Base-by-base conservation (phyloP, 768 basidiomycete genomes). In the Ramaria sp. region DNA sequence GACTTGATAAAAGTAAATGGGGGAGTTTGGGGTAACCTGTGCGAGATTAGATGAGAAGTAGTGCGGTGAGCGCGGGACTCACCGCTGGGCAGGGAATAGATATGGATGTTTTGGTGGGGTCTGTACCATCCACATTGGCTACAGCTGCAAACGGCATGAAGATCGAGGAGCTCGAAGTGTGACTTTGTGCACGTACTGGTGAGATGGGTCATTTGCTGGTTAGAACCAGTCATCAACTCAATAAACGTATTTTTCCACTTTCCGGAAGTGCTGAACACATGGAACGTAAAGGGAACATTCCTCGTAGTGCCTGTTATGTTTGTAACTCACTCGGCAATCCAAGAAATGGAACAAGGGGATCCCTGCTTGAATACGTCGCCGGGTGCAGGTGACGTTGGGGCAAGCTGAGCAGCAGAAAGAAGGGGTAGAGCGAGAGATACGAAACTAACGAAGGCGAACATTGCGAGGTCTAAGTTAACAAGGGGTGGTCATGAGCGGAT, bases 1-100 rank as follows among this genome's bases (percentile, higher is more conserved):
- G 72, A 85, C 89, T 61, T 88, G 85, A 66, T 87, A 87, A 71
- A 89, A 90, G 71, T 88, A 90, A 59, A 89, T 80, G 36, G 78
- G 62, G 1, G 87, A 73, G 65, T 83, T 71, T 18, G 78, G 76
- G 18, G 69, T 69, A 37, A 89, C 85, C 82, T 85, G 61, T 25
- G 8, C 48, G 39, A 50, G 18, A 27, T 41, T 13, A 34, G 28
- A 20, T 22, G 48, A 25, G 51, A 55, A 51, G 48, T 38, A 24
- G n/a, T 24, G 28, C 3, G 9, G 47, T 16, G 51, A 28, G n/a
- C 25, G 44, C 30, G 30, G 20, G 36, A 65, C 74, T 57, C 58
- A 86, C 85, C 57, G 72, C 66, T 13, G 84, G 88, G 69, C 88
- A 91, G n/a, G 76, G 59, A 62, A 74, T 86, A 36, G 69, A 64